Base-by-base conservation (phyloP, 2,329 filamentous ascomycete genomes). In the Ophiobolus disseminans region DNA sequence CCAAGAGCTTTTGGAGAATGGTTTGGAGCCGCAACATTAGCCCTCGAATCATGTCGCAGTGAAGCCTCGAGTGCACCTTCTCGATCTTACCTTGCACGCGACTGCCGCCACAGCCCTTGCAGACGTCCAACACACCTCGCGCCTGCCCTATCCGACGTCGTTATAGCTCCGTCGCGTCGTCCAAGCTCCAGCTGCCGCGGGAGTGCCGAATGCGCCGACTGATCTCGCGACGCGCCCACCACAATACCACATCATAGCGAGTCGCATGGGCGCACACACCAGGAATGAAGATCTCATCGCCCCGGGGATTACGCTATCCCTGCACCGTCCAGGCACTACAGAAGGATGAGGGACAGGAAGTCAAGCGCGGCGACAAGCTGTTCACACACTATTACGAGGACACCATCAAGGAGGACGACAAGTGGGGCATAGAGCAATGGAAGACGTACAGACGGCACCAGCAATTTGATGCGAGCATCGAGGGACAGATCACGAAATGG, bases 351-450 rank as follows among this genome's bases (percentile, higher is more conserved):
- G 88, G 89, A 73, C 90, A 96, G 63, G 70, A 82, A 54, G 83
- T 99, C 66, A 82, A 85, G 65, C 88, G 88, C 73, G 81, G 90
- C 67, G 88, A 91, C 65, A 82, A 86, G 45, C 81, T 97, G 46
- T 86, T 99, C 70, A 85, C 89, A 72, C 99, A 97, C 80, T 86
- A 86, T 54, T 99, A 92, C 77, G 86, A 86, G 65, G 92, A 87
- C 74, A 86, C 80, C 22, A 81, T 86, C 68, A 87, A 77, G 35
- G 82, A 86, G 69, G 82, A 79, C 54, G 79, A 91, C 74, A 85
- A 86, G 59, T 85, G 94, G 50, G 87, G 87, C 69, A 88, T 95
- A 62, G 85, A 89, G 40, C 80, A 86, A 58, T 80, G 86, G 72
- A 81, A 87, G 52, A 80, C 86, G 70, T 83, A 86, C 66, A 84